phyloP scores from a whole-genome alignment of 1,284 basidiomycete genomes.

The Pyrrhoderma noxium region DNA sequence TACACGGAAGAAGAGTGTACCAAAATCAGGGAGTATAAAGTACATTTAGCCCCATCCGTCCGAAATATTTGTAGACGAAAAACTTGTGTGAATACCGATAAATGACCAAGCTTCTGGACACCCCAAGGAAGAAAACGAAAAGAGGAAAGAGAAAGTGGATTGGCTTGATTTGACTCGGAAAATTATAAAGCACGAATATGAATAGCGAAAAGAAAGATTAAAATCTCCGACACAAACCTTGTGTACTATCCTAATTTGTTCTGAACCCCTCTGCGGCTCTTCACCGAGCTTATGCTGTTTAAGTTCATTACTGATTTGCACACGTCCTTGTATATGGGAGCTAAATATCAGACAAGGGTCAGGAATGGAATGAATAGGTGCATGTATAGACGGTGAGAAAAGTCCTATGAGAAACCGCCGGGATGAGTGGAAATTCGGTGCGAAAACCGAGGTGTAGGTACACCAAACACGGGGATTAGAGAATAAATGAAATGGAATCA shows the following conservation, averaged over 20 bases:
- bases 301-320: constrained; percentile 71
- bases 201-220: no score
- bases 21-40: no score
- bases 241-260: constrained; percentile 55
- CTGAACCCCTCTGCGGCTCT: constrained; percentile 65
- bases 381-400: not conserved
- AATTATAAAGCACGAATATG: no score
- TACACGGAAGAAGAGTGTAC: no score
- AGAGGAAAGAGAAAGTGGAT: no score
- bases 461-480: not conserved
- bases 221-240: no score
- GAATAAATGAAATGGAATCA: not conserved
- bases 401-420: not conserved
- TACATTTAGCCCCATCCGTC: no score
- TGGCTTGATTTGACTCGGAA: no score
- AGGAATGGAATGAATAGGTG: not conserved
- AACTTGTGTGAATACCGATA: no score
- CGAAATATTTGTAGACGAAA: no score
- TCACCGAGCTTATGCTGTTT: constrained; percentile 69
- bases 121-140: no score
- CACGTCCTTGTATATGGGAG: constrained; percentile 64
- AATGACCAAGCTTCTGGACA: no score
- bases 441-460: not conserved
- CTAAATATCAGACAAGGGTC: constrained; percentile 30
- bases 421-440: not conserved